phyloP scores from a whole-genome alignment of 2,329 filamentous ascomycete genomes.

The Colletotrichum musae region DNA sequence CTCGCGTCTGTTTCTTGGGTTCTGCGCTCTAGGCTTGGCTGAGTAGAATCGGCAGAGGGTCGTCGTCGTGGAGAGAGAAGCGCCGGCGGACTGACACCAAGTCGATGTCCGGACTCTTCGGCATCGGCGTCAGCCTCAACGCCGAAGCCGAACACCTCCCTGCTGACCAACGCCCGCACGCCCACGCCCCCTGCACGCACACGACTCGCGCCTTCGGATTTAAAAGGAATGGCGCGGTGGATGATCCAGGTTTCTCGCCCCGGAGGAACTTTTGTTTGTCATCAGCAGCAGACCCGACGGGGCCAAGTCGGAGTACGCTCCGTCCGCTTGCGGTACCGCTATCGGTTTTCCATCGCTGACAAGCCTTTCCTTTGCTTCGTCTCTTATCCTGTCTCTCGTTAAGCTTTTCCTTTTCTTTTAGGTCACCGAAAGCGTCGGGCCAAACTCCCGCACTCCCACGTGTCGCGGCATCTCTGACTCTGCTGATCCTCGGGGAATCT shows the following conservation, averaged over 20 bases:
- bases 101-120: slow-evolving; percentile 23
- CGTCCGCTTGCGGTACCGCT: slow-evolving; percentile 20
- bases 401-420: too few relatives aligned
- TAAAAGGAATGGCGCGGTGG: background rate
- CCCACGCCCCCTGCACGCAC: background rate
- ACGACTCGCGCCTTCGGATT: background rate
- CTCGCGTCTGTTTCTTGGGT: background rate
- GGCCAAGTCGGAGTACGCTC: slow-evolving; percentile 8
- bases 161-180: too few relatives aligned
- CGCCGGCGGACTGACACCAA: slow-evolving; percentile 16
- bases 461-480: background rate
- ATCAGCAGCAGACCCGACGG: background rate
- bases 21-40: background rate
- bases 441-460: slow-evolving; percentile 5
- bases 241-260: too few relatives aligned
- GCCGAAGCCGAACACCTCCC: slow-evolving; percentile 14
- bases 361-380: slow-evolving; percentile 2
- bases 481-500: slow-evolving; percentile 5
- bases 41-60: too few relatives aligned
- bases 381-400: too few relatives aligned
- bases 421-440: slow-evolving; percentile 17
- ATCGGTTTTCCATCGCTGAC: too few relatives aligned
- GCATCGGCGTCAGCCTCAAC: background rate
- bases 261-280: background rate
- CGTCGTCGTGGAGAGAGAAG: background rate